Base-by-base conservation (phyloP, 1,139 yeast species). In the Zygosaccharomyces pseudobailii region DNA sequence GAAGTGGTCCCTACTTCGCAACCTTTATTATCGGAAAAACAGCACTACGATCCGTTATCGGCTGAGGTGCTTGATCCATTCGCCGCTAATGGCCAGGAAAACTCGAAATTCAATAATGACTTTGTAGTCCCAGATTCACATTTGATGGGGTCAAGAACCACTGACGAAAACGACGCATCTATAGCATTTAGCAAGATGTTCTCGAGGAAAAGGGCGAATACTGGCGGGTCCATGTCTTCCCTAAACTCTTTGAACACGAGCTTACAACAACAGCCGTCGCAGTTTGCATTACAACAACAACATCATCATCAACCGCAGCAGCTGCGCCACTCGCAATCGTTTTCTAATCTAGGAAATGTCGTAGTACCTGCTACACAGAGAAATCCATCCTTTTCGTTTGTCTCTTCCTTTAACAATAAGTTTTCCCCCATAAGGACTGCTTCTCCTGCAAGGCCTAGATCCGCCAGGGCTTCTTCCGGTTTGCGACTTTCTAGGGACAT, bases 101-200 rank as follows among this genome's bases (percentile, higher is more conserved):
- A 37, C 21, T 6, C 28, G 9, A 30, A 30, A 20, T 28, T 22
- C 31, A 39, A 39, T 40, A 35, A 40, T 21, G 30, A 40, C 31
- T 38, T 38, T 38, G 24, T 38, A 17, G n/a, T 27, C 10, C 41
- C 48, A 25, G 51, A 45, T 36, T 42, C 45, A 7, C 30, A 44
- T 22, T 22, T 36, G n/a, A 21, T 30, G 25, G 43, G 37, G 19
- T 38, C 40, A 20, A 46, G 40, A 33, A 40, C 38, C 24, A 44
- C 36, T 37, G 67, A 62, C 41, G 67, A 64, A 36, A 65, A 64
- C 48, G 69, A 66, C 53, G 69, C 69, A 3, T 61, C 67, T 6
- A 56, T 64, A 28, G 69, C 68, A 43, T 66, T 66, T 36, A 63
- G 62, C 43, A 65, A 62, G 45, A 55, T 65, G 56, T 62, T 65